Conservation (phyloP, 345 rosid species). For the Gossypium ekmanianum region DNA sequence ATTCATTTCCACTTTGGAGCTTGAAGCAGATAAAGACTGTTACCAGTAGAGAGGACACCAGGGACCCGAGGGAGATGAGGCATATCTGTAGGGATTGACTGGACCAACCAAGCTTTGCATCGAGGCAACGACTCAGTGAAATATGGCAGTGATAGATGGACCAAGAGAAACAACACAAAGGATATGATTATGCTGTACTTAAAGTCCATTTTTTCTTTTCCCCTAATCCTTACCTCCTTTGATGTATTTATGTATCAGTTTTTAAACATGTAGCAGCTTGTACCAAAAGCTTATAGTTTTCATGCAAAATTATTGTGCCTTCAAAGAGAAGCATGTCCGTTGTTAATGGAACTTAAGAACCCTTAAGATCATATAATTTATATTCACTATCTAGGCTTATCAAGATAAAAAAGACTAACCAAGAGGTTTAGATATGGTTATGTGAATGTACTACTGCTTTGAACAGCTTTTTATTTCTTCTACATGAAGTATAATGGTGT, state of each 20-base stretch:
- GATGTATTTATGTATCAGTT: background rate
- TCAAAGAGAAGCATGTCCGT: slow-evolving; percentile 1
- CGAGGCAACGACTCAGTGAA: slow-evolving; percentile 25
- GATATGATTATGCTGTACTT: slow-evolving; percentile 8
- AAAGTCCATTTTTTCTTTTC: background rate
- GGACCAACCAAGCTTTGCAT: slow-evolving; percentile 94
- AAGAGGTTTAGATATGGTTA: background rate
- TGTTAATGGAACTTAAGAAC: background rate
- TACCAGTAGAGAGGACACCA: slow-evolving; percentile 78
- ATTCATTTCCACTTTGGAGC: background rate
- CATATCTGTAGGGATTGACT: slow-evolving; percentile 91
- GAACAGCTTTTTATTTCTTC: background rate
- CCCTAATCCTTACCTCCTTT: background rate
- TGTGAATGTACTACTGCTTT: background rate
- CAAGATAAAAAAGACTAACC: background rate
- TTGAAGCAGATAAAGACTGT: slow-evolving; percentile 1
- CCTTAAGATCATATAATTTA: background rate
- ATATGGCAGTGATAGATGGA: slow-evolving; percentile 25
- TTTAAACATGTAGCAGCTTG: background rate
- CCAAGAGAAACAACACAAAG: slow-evolving; percentile 22
- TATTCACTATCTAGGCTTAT: background rate
- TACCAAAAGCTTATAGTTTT: background rate
- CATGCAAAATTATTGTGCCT: background rate
- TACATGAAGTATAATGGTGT: background rate
- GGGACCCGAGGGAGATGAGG: slow-evolving; percentile 60